Evolutionary conservation across 306 rosid genomes (phyloP), one percentile per base, ranked within the genome.

Genomic region (Chamaecrista fasciculata): DNA sequence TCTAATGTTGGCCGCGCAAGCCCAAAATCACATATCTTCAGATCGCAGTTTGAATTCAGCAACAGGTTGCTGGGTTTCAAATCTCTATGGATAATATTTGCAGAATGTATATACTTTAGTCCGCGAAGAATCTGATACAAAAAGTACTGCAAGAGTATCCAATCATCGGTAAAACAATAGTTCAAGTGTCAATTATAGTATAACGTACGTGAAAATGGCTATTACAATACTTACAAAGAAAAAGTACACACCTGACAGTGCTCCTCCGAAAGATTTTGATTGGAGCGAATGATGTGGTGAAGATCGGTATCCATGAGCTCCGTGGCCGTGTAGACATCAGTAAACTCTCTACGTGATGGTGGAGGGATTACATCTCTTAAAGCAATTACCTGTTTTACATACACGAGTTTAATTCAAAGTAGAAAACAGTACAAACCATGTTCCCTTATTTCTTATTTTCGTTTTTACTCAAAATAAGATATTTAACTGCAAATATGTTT

Each of bases 281-380:
- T 86, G 11, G 91, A 83, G 47, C 91, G 86, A 55, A 86, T 86
- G 79, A 92, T 89, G 69, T 92, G 96, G 61, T 92, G 96, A 80
- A 92, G 95, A 81, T 92, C 97, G 1, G 95, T 92, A 67, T 92
- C 97, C 97, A 92, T 92, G 72, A 92, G 92, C 73, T 92, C 98
- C 0, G 37, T 62, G 23, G 86, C 84, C 43, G 86, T 82, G 82
- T 92, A 92, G 21, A 92, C 98, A 80, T 92, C 98, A 9, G 72
- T 84, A 70, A 89, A 92, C 68, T 92, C 95, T 76, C 96, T 83
- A 70, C 95, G 81, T 46, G 84, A 26, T n/a, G 98, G 93, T 47
- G 98, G 98, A 65, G 98, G 96, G 76, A 92, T 76, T 72, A 92
- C 88, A 82, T 92, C 98, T 72, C 86, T 86, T 66, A 89, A 57